Evolutionary conservation across 2,329 filamentous ascomycete genomes (phyloP), one percentile per base, ranked within the genome.

Genomic region (Penicillium italicum): DNA sequence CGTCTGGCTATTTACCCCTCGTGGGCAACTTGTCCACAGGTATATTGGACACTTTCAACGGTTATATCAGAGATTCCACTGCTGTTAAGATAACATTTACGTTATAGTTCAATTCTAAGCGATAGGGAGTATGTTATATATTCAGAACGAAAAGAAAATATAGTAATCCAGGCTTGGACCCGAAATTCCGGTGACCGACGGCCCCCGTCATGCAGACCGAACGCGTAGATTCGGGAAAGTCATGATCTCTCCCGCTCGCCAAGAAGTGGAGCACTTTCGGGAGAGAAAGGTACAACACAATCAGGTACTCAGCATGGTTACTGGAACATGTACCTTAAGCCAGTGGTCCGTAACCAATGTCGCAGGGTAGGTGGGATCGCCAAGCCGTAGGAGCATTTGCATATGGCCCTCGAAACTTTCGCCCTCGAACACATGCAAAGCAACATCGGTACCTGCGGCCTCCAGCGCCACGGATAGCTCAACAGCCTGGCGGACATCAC

Each of bases 401-500:
- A 43, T 22, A 11, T 50, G 16, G 14, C 28, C 48, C 31, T 50
- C 47, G 9, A 50, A 26, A 9, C 26, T 8, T 10, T 41, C 28
- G 4, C 47, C 28, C 18, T 50, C 48, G 5, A 36, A 50, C 9
- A 43, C 22, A 14, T 43, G 30, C 9, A 50, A 9, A 14, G 10
- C 38, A 24, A 26, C 45, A 30, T 47, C 45, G 5, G 36, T 46
- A 18, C 40, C 34, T 50, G n/a, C 40, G 22, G 37, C 34, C 9
- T 48, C 31, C 20, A 55, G 26, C 2, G 42, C 31, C 5, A 14
- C 14, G 5, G 31, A 40, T 12, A 58, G 16, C 26, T 54, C 36
- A 5, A 55, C 46, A 22, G 40, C 45, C 46, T 57, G 33, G 16
- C 55, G 41, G 11, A 57, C 36, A 11, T 54, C 50, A 7, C 50